Conservation (phyloP, 2,329 filamentous ascomycete genomes). For the Alternaria longipes region DNA sequence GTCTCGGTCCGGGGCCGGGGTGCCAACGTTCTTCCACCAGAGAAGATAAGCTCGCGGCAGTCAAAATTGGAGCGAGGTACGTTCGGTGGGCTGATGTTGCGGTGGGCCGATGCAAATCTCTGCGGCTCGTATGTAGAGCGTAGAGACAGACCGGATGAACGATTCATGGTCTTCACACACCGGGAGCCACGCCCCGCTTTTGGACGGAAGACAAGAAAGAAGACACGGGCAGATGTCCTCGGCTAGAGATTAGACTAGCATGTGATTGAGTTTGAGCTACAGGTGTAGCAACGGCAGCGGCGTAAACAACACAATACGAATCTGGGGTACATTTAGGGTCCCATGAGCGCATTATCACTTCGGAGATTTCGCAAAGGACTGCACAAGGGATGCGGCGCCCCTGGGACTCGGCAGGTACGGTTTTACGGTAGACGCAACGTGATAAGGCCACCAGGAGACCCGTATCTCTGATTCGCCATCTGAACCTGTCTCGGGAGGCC, state of each 20-base stretch:
- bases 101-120: slow-evolving; percentile 1
- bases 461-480: not conserved
- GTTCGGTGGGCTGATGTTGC: slow-evolving; percentile 8
- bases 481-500: not conserved
- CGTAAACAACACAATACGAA: not conserved
- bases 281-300: slow-evolving; percentile 8
- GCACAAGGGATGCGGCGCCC: not conserved
- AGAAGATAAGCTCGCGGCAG: not conserved
- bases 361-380: slow-evolving; percentile 6
- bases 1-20: slow-evolving; percentile 1
- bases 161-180: not conserved
- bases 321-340: not conserved
- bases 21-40: slow-evolving; percentile 1
- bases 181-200: slow-evolving; percentile 3
- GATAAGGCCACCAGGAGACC: not conserved
- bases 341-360: not conserved
- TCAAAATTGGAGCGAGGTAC: not conserved
- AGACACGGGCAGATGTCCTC: not conserved
- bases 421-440: not conserved
- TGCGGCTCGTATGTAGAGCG: not conserved
- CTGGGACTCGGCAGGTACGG: not conserved
- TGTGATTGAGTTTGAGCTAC: slow-evolving; percentile 13
- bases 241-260: not conserved
- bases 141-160: not conserved
- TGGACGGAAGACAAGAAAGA: slow-evolving; percentile 3